Evolutionary conservation across 176 grass and related monocot genomes (phyloP).

Genomic region (Olyra latifolia): DNA sequence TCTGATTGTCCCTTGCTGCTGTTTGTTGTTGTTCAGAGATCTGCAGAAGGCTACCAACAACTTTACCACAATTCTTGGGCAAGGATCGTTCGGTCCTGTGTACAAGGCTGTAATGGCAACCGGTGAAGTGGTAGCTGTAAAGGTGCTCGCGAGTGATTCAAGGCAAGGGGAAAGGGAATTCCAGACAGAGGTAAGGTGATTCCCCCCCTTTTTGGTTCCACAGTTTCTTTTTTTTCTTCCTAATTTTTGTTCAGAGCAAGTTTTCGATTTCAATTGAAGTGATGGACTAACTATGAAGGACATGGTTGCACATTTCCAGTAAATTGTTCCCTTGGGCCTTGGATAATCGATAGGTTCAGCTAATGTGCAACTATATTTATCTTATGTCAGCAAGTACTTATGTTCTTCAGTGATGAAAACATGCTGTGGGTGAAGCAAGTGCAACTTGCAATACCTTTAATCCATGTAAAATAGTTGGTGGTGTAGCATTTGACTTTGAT

Average conservation of each 20-base stretch:
- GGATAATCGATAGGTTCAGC: neutral
- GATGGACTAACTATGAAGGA: neutral
- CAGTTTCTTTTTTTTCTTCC: neutral
- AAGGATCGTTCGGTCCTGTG: slow-evolving; percentile 96
- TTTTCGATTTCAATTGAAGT: neutral
- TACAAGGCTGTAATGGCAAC: slow-evolving; percentile 94
- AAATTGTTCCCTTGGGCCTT: neutral
- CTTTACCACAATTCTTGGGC: slow-evolving; percentile 90
- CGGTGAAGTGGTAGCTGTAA: slow-evolving; percentile 80
- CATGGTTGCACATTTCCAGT: neutral
- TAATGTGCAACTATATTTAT: neutral
- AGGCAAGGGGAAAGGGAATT: slow-evolving; percentile 95
- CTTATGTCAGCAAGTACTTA: neutral
- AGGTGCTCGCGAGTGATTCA: slow-evolving; percentile 88
- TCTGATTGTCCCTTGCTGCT: slow-evolving; percentile 21
- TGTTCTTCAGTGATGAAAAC: slow-evolving; percentile 22
- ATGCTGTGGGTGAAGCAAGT: slow-evolving; percentile 11
- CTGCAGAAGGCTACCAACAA: slow-evolving; percentile 89
- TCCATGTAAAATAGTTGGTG: slow-evolving; percentile 15
- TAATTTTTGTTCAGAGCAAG: neutral
- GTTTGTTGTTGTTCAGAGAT: slow-evolving; percentile 54
- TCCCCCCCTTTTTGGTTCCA: neutral
- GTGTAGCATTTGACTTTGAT: slow-evolving; percentile 17
- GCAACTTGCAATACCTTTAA: slow-evolving; percentile 7
- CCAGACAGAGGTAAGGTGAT: slow-evolving; percentile 77